These are phyloP conservation scores for Tieghemostelium lacteum DNA, from an alignment of 78 protist species.

Conservation along the genomic window DNA sequence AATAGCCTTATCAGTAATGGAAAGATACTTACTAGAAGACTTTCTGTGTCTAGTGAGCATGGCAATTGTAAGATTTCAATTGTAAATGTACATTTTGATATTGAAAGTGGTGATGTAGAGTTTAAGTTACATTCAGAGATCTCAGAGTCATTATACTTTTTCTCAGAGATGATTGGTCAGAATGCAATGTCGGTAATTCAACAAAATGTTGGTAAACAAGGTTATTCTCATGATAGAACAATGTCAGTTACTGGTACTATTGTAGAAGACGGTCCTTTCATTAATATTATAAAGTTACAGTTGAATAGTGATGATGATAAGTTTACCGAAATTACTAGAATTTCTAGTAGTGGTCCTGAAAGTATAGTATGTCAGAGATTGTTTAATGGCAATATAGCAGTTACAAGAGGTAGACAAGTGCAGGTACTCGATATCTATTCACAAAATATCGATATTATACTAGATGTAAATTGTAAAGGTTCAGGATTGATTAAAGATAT, in stretches of 20 bases:
- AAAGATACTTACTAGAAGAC: neutral
- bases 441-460: no score
- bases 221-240: slow-evolving; percentile 42
- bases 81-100: slow-evolving; percentile 1
- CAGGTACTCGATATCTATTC: slow-evolving; percentile 8
- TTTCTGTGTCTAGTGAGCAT: slow-evolving; percentile 51
- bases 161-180: slow-evolving; percentile 21
- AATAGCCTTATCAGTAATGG: neutral
- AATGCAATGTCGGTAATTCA: neutral
- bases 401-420: slow-evolving; percentile 34
- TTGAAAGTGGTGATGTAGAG: neutral
- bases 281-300: neutral
- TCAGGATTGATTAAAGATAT: slow-evolving; percentile 57
- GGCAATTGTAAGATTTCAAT: slow-evolving; percentile 43
- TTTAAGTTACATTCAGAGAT: neutral
- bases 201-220: slow-evolving; percentile 65
- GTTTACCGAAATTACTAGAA: neutral
- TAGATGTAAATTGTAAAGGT: slow-evolving; percentile 21
- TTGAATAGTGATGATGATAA: no score
- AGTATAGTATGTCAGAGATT: slow-evolving; percentile 4
- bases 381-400: neutral
- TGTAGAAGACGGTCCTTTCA: neutral
- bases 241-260: neutral
- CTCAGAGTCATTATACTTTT: neutral
- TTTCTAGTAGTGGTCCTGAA: slow-evolving; percentile 15